Percentiles rank a stretch among this genome's conserved stretches.
Evolutionary conservation across 2,329 filamentous ascomycete genomes (phyloP).

Genomic region (Alternaria arborescens): DNA sequence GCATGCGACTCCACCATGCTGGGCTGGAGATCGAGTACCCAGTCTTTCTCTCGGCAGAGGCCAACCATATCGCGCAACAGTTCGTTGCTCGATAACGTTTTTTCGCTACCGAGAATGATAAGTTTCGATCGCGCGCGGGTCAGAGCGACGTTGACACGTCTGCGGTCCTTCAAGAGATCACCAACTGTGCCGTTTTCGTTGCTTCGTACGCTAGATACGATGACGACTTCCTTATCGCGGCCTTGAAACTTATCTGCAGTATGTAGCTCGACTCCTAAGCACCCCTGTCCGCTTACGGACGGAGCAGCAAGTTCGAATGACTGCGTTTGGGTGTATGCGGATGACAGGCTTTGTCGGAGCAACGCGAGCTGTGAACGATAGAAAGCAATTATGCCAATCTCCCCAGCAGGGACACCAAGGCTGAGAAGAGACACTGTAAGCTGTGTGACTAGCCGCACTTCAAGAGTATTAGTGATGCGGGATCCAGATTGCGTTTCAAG

Average conservation of each 20-base stretch:
- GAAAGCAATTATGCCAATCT: slow-evolving; percentile 95
- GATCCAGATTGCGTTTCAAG: slow-evolving; percentile 77
- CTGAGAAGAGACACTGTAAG: slow-evolving; percentile 81
- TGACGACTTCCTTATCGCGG: slow-evolving; percentile 90
- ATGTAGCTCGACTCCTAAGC: slow-evolving; percentile 81
- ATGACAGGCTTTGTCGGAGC: slow-evolving; percentile 75
- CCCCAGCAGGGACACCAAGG: slow-evolving; percentile 74
- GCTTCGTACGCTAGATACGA: slow-evolving; percentile 86
- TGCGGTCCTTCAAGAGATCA: slow-evolving; percentile 88
- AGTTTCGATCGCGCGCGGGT: slow-evolving; percentile 93
- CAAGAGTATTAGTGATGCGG: slow-evolving; percentile 86
- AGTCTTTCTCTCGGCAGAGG: slow-evolving; percentile 79
- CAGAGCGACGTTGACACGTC: slow-evolving; percentile 93
- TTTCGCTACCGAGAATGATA: slow-evolving; percentile 82
- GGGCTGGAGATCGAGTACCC: slow-evolving; percentile 77
- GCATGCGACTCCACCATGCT: slow-evolving; percentile 72
- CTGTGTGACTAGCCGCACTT: slow-evolving; percentile 79
- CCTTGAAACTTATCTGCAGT: slow-evolving; percentile 98
- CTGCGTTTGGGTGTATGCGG: slow-evolving; percentile 54
- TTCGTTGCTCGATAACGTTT: slow-evolving; percentile 74
- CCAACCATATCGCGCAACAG: slow-evolving; percentile 79
- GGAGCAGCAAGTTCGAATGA: slow-evolving; percentile 54
- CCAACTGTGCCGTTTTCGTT: slow-evolving; percentile 87
- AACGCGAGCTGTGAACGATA: slow-evolving; percentile 92
- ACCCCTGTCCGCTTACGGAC: slow-evolving; percentile 18